phyloP scores from a whole-genome alignment of 2,329 filamentous ascomycete species.

The Claviceps sp. region DNA sequence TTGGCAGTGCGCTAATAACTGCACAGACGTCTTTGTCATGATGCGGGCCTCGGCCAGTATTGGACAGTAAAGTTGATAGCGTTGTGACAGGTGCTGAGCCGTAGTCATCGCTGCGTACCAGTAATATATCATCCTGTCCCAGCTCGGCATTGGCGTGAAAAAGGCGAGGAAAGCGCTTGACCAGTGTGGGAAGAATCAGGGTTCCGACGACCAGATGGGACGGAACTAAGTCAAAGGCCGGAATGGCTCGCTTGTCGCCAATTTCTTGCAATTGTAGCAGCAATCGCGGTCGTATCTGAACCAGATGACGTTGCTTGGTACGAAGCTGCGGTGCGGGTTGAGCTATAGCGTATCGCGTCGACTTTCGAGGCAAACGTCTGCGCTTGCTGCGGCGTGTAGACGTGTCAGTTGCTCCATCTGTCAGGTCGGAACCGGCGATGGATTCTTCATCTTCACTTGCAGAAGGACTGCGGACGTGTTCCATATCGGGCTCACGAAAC shows the following conservation, averaged over 20 bases:
- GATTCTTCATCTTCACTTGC: conserved; percentile 38
- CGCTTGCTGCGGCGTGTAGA: conserved; percentile 25
- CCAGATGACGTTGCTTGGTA: conserved; percentile 49
- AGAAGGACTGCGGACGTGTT: conserved; percentile 12
- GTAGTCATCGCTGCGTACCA: conserved; percentile 61
- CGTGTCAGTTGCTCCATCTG: conserved; percentile 31
- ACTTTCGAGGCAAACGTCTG: conserved; percentile 36
- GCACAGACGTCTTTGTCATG: conserved; percentile 46
- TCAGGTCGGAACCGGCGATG: conserved; percentile 27
- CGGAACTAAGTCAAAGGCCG: conserved; percentile 61
- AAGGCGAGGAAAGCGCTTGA: conserved; percentile 48
- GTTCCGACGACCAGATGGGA: conserved; percentile 44
- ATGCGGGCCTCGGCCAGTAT: conserved; percentile 32
- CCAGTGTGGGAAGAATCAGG: conserved; percentile 43
- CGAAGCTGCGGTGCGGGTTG: conserved; percentile 49
- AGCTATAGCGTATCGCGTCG: conserved; percentile 53
- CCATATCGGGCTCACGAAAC: conserved; percentile 27
- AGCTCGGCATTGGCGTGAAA: conserved; percentile 51
- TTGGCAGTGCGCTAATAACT: conserved; percentile 49
- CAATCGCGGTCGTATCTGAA: conserved; percentile 54
- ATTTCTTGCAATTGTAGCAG: conserved; percentile 60
- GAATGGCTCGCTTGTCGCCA: conserved; percentile 47
- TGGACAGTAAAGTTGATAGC: conserved; percentile 15
- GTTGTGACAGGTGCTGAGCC: conserved; percentile 14
- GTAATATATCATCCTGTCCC: conserved; percentile 54